Conservation (phyloP, 371 early-diverging fungal species). For the Synchytrium microbalum region DNA sequence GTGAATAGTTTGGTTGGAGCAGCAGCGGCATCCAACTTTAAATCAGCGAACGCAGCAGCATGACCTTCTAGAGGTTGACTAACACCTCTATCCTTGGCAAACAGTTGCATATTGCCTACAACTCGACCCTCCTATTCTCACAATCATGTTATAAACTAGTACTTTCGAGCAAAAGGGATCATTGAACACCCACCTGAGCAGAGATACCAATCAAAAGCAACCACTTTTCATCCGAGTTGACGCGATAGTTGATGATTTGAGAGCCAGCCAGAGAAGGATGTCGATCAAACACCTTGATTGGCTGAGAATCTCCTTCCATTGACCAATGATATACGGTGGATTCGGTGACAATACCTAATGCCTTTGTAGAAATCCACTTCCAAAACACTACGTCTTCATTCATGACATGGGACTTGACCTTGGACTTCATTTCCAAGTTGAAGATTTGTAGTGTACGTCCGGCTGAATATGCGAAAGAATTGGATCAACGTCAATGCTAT, state of each 20-base stretch:
- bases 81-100: constrained; percentile 82
- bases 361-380: constrained; percentile 87
- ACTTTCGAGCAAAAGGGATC: not conserved
- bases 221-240: constrained; percentile 88
- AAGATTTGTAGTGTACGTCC: constrained; percentile 90
- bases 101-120: constrained; percentile 93
- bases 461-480: constrained; percentile 42
- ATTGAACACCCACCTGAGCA: constrained; percentile 48
- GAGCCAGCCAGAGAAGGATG: constrained; percentile 70
- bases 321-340: constrained; percentile 93
- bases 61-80: constrained; percentile 96
- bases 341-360: constrained; percentile 87
- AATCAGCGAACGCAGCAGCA: constrained; percentile 89
- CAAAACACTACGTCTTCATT: constrained; percentile 91
- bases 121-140: constrained; percentile 65
- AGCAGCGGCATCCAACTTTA: constrained; percentile 66
- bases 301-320: constrained; percentile 81
- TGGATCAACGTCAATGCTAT: too few relatives aligned
- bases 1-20: constrained; percentile 82
- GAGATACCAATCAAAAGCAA: constrained; percentile 89
- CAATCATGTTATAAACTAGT: not conserved
- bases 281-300: constrained; percentile 88
- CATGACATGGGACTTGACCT: constrained; percentile 88
- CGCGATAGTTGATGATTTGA: constrained; percentile 93
- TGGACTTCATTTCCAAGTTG: constrained; percentile 88